phyloP scores from a whole-genome alignment of 169 alveolate genomes.

The Sarcocystis neurona region DNA sequence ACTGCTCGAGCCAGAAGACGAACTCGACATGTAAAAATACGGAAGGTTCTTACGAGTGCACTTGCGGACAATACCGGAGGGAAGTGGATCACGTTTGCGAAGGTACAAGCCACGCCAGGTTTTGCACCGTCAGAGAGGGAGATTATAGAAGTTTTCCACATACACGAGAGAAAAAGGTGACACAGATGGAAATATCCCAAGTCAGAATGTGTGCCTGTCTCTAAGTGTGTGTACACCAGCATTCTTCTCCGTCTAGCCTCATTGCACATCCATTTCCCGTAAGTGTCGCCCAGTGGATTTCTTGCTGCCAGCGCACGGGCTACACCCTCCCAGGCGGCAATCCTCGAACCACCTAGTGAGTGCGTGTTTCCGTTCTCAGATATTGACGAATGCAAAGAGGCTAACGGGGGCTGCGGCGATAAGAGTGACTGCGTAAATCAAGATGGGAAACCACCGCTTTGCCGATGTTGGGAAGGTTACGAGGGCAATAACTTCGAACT shows the following conservation, averaged over 20 bases:
- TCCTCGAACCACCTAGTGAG: too few species aligned
- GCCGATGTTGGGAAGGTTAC: conserved; percentile 24
- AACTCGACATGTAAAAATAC: conserved; percentile 3
- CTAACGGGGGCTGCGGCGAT: conserved; percentile 39
- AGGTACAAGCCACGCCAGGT: neutral
- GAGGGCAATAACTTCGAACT: conserved; percentile 15
- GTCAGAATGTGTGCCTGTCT: too few species aligned
- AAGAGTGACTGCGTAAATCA: conserved; percentile 34
- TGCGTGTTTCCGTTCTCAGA: neutral
- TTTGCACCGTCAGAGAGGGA: neutral
- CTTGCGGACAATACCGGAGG: neutral
- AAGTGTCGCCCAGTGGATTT: too few species aligned
- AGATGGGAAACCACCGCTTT: neutral
- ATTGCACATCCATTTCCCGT: too few species aligned
- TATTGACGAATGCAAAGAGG: conserved; percentile 12
- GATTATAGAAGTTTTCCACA: too few species aligned
- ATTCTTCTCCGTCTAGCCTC: too few species aligned
- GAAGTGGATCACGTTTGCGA: neutral
- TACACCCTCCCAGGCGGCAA: too few species aligned
- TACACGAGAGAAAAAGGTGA: too few species aligned
- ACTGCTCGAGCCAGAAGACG: neutral
- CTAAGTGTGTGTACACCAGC: too few species aligned
- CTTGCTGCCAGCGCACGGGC: too few species aligned
- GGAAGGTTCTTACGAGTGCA: neutral
- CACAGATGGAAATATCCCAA: too few species aligned